A percentile compares a stretch with the other conserved stretches of the same genome.
Conservation (phyloP, 805 yeast species). For the Candida schatavii region DNA sequence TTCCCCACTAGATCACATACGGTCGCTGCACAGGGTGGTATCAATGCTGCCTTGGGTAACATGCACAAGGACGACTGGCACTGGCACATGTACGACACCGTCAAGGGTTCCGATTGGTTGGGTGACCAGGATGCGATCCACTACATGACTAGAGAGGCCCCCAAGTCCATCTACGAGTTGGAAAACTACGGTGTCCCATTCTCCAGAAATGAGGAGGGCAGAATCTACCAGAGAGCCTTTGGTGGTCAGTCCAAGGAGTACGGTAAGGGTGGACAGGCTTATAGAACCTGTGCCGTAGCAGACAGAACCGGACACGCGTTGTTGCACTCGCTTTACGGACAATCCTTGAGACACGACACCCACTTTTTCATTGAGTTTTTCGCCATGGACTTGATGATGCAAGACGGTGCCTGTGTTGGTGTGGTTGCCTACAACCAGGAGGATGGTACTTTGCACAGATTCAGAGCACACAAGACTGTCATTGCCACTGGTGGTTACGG, state of each 20-base stretch:
- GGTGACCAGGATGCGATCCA: conserved; percentile 99
- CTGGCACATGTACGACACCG: conserved; percentile 99
- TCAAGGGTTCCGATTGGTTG: conserved; percentile 98
- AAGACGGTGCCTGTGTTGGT: conserved; percentile 95
- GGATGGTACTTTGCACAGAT: conserved; percentile 97
- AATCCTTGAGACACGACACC: conserved; percentile 93
- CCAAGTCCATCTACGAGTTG: conserved; percentile 89
- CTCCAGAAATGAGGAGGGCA: conserved; percentile 94
- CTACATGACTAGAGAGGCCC: conserved; percentile 98
- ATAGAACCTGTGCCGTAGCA: conserved; percentile 99
- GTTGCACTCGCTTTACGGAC: conserved; percentile 94
- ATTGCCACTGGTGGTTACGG: conserved; percentile 99
- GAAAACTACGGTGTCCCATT: conserved; percentile 99
- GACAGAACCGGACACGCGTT: conserved; percentile 99
- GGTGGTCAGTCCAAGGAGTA: conserved; percentile 96
- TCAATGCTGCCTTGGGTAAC: conserved; percentile 97
- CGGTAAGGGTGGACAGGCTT: conserved; percentile 99
- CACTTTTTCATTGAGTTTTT: conserved; percentile 97
- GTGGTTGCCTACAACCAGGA: conserved; percentile 97
- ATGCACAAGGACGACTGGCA: conserved; percentile 99
- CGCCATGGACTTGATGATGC: conserved; percentile 91
- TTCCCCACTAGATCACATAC: conserved; percentile 99
- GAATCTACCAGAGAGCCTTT: conserved; percentile 97
- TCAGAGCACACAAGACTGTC: conserved; percentile 93
- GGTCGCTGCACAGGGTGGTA: conserved; percentile 99